Evolutionary conservation across 2,329 filamentous ascomycete species (phyloP), one percentile per base, ranked within the genome.

Genomic region (Colletotrichum lentis): DNA sequence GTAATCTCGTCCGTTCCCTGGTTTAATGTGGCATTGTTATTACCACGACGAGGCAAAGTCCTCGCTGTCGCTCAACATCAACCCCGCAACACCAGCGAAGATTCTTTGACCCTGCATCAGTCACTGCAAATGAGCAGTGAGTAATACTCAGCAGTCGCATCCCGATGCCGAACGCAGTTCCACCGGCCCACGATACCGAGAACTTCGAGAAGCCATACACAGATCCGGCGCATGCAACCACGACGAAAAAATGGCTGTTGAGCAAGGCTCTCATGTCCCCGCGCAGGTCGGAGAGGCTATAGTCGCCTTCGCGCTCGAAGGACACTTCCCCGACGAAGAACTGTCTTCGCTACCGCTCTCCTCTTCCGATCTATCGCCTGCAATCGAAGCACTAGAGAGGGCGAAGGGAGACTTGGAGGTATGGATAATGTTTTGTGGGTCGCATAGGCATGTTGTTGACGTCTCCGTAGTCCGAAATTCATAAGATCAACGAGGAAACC

Each of bases 401-500:
- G 75, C 78, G 57, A 80, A 79, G 72, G 66, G 72, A 39, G 74
- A 77, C 35, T 76, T 83, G 44, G 80, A 83, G 77, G 81, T 82
- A 75, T 54, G 71, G 20, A 14, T 41, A 20, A 16, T 27, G 14
- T 12, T 18, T 3, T 20, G 12, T 7, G 22, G 18, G 27, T n/a
- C 20, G 10, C 18, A 12, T 11, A 18, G 2, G 12, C 18, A n/a
- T 22, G 22, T 64, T 39, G 20, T 60, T 66, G 41, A 62, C 18
- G 50, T 14, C 22, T 24, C 16, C 6, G 12, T 64, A 92, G 89
- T 80, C 85, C 68, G 90, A 96, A 73, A 91, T 98, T 67, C 90
- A 90, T 71, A 78, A 82, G 24, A 87, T 96, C 70, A 96, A 94
- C 78, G 87, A 89, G 75, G 89, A 93, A 72, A 91, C 89, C 20